Conservation (phyloP, 768 basidiomycete genomes). For the Amanita rimosa region DNA sequence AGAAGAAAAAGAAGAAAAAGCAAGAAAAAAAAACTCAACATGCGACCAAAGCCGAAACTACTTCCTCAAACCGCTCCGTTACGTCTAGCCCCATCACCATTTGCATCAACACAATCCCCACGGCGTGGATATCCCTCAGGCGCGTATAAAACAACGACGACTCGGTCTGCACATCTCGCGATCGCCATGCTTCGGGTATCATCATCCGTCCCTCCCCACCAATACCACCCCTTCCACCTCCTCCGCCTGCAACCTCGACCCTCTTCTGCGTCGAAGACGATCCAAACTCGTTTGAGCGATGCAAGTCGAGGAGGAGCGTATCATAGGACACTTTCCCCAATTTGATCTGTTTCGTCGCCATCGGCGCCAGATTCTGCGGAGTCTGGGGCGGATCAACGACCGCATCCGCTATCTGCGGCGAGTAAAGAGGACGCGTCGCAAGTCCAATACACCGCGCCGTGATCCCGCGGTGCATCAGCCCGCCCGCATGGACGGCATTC, state of each 20-base stretch:
- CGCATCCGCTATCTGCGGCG: not conserved
- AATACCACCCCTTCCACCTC: too few species aligned
- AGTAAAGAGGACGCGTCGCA: constrained; percentile 15
- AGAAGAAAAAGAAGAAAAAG: too few species aligned
- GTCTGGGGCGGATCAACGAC: too few species aligned
- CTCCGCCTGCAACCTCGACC: constrained; percentile 1
- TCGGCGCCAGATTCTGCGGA: not conserved
- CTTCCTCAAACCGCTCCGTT: constrained; percentile 39
- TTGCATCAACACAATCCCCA: constrained; percentile 71
- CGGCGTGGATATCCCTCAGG: constrained; percentile 72
- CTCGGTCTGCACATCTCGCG: constrained; percentile 70
- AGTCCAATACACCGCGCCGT: constrained; percentile 51
- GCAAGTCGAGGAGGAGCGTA: constrained; percentile 64
- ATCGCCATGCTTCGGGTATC: constrained; percentile 39
- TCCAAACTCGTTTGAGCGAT: constrained; percentile 76
- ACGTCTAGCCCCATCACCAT: constrained; percentile 79
- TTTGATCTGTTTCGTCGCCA: constrained; percentile 56
- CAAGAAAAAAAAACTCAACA: constrained; percentile 26
- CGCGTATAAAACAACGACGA: constrained; percentile 65
- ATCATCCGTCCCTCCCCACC: too few species aligned
- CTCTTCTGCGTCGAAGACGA: constrained; percentile 19
- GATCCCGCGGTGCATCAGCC: constrained; percentile 64
- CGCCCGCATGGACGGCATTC: constrained; percentile 51
- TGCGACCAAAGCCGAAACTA: constrained; percentile 44
- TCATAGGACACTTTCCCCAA: constrained; percentile 64